These are phyloP conservation scores for Chlorella sp. DNA, from an alignment of 139 green algal genomes.

Conservation along the genomic window DNA sequence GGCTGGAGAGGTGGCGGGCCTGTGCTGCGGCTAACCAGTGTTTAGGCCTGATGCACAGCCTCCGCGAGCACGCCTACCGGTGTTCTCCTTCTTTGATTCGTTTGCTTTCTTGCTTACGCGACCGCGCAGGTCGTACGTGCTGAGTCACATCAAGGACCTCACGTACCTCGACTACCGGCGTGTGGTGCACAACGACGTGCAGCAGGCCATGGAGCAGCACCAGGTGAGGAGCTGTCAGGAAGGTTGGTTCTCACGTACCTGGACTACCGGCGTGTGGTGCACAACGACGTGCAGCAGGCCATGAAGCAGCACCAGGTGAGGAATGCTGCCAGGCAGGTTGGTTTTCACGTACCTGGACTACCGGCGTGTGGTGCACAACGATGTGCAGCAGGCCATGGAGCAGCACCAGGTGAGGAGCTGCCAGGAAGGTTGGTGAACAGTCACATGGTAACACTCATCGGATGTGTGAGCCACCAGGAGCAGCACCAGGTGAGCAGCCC, in stretches of 20 bases:
- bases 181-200: conserved; percentile 45
- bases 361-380: conserved; percentile 42
- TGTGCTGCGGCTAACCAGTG: no score
- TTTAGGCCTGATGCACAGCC: no score
- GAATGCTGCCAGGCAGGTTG: no score
- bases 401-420: conserved; percentile 64
- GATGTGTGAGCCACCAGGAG: no score
- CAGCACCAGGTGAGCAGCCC: no score
- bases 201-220: conserved; percentile 62
- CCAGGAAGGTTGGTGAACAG: no score
- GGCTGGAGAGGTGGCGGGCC: no score
- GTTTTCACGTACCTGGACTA: conserved; percentile 85
- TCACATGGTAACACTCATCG: no score
- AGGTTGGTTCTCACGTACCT: conserved; percentile 80
- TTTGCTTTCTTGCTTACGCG: no score
- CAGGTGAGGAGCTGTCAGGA: no score
- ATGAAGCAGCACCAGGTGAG: conserved; percentile 67
- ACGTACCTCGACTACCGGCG: conserved; percentile 77
- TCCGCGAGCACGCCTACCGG: no score
- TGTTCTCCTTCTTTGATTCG: no score
- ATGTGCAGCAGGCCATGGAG: conserved; percentile 56
- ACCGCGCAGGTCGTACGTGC: conserved; percentile 44
- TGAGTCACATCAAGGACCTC: conserved; percentile 71
- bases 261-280: conserved; percentile 65
- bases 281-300: conserved; percentile 43